phyloP scores from a whole-genome alignment of 495 filamentous ascomycete genomes.

The Aspergillus ostianus region DNA sequence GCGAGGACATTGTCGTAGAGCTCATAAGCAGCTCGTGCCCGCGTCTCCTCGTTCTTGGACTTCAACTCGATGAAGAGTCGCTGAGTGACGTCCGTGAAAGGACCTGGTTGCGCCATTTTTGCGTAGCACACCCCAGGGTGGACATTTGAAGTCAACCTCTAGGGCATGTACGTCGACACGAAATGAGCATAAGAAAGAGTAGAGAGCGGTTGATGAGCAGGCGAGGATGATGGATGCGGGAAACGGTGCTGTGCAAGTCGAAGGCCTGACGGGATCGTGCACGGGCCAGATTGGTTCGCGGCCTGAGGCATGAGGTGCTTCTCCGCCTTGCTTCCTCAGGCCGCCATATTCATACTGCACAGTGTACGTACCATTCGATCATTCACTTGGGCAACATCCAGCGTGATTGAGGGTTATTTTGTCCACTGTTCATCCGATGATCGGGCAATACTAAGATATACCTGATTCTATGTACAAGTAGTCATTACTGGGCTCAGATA shows the following conservation, averaged over 20 bases:
- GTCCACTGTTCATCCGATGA: too few relatives aligned
- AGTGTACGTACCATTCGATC: too few relatives aligned
- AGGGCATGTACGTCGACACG: slow-evolving; percentile 32
- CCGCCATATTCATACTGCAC: too few relatives aligned
- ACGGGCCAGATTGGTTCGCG: slow-evolving; percentile 14
- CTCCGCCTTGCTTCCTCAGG: background rate
- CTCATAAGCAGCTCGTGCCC: slow-evolving; percentile 51
- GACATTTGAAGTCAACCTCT: slow-evolving; percentile 47
- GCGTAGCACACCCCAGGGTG: slow-evolving; percentile 40
- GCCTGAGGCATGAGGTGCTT: slow-evolving; percentile 15
- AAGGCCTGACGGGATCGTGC: slow-evolving; percentile 14
- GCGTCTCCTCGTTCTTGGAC: slow-evolving; percentile 53
- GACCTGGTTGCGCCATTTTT: slow-evolving; percentile 52
- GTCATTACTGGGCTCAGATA: too few relatives aligned
- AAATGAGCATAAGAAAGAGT: slow-evolving; percentile 27
- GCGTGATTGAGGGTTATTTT: too few relatives aligned
- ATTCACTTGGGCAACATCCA: too few relatives aligned
- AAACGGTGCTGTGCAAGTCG: slow-evolving; percentile 15
- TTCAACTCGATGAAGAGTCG: slow-evolving; percentile 51
- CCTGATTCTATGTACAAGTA: too few relatives aligned
- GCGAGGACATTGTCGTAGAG: slow-evolving; percentile 50
- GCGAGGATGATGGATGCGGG: slow-evolving; percentile 14
- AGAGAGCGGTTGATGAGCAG: slow-evolving; percentile 23
- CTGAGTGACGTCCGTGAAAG: slow-evolving; percentile 47
- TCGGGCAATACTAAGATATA: too few relatives aligned